Percentiles rank a stretch among this genome's conserved stretches.
Conservation (phyloP, 2,329 filamentous ascomycete genomes). For the Fusarium miscanthi region DNA sequence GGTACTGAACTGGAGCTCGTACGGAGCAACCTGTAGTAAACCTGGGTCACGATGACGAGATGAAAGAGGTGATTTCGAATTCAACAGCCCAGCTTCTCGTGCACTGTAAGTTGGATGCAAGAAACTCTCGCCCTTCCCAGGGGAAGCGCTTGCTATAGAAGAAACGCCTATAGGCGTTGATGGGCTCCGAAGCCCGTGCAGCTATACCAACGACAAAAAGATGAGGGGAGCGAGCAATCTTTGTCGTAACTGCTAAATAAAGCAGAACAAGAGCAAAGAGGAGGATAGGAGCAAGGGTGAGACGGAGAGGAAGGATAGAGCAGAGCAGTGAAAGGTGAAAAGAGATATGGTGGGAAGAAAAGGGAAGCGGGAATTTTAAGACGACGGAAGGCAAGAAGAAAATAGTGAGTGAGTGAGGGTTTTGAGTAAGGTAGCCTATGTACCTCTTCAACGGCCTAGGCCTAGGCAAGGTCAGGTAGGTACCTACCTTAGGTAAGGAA, state of each 20-base stretch:
- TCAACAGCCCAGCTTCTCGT: not conserved
- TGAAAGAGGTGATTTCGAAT: not conserved
- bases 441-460: not conserved
- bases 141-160: slow-evolving; percentile 31
- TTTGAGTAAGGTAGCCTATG: slow-evolving; percentile 20
- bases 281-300: not conserved
- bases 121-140: slow-evolving; percentile 23
- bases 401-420: slow-evolving; percentile 42
- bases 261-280: slow-evolving; percentile 21
- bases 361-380: slow-evolving; percentile 46
- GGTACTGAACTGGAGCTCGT: not conserved
- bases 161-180: slow-evolving; percentile 38
- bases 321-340: slow-evolving; percentile 22
- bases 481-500: not conserved
- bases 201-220: slow-evolving; percentile 31
- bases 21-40: slow-evolving; percentile 3
- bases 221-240: slow-evolving; percentile 23
- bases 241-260: slow-evolving; percentile 31
- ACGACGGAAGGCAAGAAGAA: slow-evolving; percentile 32
- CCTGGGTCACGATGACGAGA: slow-evolving; percentile 15
- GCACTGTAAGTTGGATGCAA: not conserved
- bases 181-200: slow-evolving; percentile 40
- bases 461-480: not conserved
- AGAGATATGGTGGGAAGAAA: slow-evolving; percentile 34
- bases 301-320: not conserved